Base-by-base conservation (phyloP, 179 eudicot species). In the Spergularia azorica region DNA sequence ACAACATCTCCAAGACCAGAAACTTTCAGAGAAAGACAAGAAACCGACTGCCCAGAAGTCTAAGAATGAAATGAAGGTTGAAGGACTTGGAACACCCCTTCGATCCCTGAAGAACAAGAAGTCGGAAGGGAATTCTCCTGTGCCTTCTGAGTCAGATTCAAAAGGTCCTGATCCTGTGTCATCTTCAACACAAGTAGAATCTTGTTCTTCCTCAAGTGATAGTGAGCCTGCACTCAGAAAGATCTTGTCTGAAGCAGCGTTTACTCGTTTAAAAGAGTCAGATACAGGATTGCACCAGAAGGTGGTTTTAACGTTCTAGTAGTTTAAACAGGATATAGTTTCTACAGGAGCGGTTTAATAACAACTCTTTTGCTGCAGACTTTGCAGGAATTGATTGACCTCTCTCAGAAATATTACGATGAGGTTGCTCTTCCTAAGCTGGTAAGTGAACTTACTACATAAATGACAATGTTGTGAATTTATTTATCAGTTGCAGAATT, bases 371-470 rank as follows among this genome's bases (percentile, higher is more conserved):
- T 63, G 81, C 78, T 78, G 70, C 85, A 96, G 99, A 87, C 98
- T 74, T 83, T 96, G 87, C 91, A 84, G 80, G 97, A 96, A 88
- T 82, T 96, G 71, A 90, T 86, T 80, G 93, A 87, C 66, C 87
- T 90, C 79, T 94, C 98, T 66, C 91, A 92, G 86, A 92, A 88
- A 78, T 96, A 96, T 84, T 96, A 96, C 70, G 86, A 86, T 71
- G 99, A 96, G 56, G 93, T 94, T 69, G 99, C 99, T 77, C 88
- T 96, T 71, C 97, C 99, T 63, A 96, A 96, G 86, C 97, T 96
- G 98, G 99, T 96, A 94, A 43, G 46, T 72, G 16, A 56, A 57
- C 54, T 70, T 66, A 41, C 63, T 39, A 64, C 15, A 51, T 38
- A 26, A 1, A 20, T 43, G 43, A 48, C 41, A 63, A 43, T 32